Evolutionary conservation across 2,329 filamentous ascomycete species (phyloP).

Genomic region (Xylariaceae sp.): DNA sequence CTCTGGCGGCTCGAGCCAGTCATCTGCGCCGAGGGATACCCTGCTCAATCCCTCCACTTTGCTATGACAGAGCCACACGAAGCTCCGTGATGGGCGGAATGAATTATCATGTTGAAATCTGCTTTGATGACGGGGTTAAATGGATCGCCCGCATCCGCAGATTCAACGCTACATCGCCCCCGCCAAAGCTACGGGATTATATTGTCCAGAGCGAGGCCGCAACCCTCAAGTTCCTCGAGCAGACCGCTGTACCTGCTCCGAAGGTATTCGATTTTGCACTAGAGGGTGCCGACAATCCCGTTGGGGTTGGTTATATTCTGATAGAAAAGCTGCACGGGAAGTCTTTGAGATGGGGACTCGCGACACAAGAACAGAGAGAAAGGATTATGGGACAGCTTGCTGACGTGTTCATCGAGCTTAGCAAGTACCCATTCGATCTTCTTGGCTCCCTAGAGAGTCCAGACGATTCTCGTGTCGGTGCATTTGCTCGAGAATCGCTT

Average conservation of each 20-base stretch:
- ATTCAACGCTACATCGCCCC: constrained; percentile 50
- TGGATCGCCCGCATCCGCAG: constrained; percentile 53
- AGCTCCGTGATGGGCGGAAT: constrained; percentile 52
- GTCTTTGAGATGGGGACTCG: constrained; percentile 45
- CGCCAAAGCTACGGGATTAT: constrained; percentile 41
- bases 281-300: constrained; percentile 39
- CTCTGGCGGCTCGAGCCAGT: constrained; percentile 47
- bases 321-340: constrained; percentile 51
- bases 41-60: constrained; percentile 46
- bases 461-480: constrained; percentile 39
- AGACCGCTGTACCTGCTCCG: constrained; percentile 46
- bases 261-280: constrained; percentile 48
- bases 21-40: constrained; percentile 44
- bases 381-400: constrained; percentile 48
- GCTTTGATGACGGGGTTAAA: constrained; percentile 50
- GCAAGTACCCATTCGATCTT: constrained; percentile 45
- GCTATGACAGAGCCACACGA: constrained; percentile 45
- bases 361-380: constrained; percentile 42
- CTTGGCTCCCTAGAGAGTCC: constrained; percentile 46
- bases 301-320: constrained; percentile 51
- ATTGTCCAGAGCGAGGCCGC: constrained; percentile 50
- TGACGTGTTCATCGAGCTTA: constrained; percentile 48
- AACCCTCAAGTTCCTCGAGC: constrained; percentile 49
- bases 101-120: constrained; percentile 53
- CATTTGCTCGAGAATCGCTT: constrained; percentile 48